Evolutionary conservation across 805 yeast genomes (phyloP), one percentile per base, ranked within the genome.

Genomic region (Metschnikowia shivogae): DNA sequence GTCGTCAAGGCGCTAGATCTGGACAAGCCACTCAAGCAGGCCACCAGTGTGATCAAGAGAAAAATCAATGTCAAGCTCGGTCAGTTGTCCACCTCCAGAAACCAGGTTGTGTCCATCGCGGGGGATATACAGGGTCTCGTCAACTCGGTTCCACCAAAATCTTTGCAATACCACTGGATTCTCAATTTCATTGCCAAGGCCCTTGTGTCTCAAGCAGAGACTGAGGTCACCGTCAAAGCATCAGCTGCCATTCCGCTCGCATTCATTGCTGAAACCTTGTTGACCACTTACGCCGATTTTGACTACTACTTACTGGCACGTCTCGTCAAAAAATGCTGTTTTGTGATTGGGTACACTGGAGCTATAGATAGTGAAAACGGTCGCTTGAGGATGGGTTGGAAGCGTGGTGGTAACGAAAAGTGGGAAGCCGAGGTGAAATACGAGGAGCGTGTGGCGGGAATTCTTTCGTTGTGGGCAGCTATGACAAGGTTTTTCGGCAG

Each of bases 31-130:
- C 58, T 77, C 31, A 83, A 82, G 54, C 78, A 76, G 39, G 59
- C 63, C n/a, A 73, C 82, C 30, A 73, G 76, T 14, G 73, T 75
- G n/a, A 74, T 81, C 44, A 84, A 84, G 58, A 72, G 97, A 40
- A 81, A 82, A 56, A 80, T 93, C 53, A 88, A 88, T 58, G 93
- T 97, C 5, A 86, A 84, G 59, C 81, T 93, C 53, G 98, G 99
- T 10, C 98, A 93, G 66, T 70, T 93, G 48, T 89, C 97, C 1
- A 83, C 81, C 57, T 81, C 89, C 43, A 64, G 60, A 43, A 37
- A 63, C 2, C 96, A 93, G 59, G 68, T 89, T 35, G 58, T 62
- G 1, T 62, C 65, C 13, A 72, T 86, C 35, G 68, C 74, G 1
- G 48, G 53, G 5, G 89, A 82, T 38, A 65, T 93, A 2, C 54